Evolutionary conservation across 1,139 yeast species (phyloP), one percentile per base, ranked within the genome.

Genomic region (Meyerozyma athensensis): DNA sequence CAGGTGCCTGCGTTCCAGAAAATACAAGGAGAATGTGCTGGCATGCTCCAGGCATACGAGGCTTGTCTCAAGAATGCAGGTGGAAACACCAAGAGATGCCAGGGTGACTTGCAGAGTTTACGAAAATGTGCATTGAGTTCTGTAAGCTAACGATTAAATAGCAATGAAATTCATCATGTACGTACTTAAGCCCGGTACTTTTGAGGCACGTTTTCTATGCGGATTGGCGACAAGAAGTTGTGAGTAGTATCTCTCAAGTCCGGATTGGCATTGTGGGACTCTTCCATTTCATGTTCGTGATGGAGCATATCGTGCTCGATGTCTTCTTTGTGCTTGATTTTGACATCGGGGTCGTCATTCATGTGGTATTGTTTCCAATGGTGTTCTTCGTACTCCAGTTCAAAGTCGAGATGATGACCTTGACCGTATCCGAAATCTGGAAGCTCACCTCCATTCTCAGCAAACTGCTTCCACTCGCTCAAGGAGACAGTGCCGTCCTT

Each of bases 321-420:
- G 57, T 89, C 97, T 55, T 89, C 97, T 47, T 81, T 81, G 57
- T 89, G 97, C 39, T 86, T 84, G 34, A 77, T 65, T 49, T 74
- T 69, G 16, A 87, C 87, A 37, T 86, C 89, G 0, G 96, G 96
- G 56, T 89, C 97, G 40, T 72, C 64, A 44, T 85, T 79, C 37
- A 81, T 76, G 59, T 92, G 97, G 58, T 75, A 86, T 58, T 87
- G 69, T 45, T 81, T 77, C 97, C 97, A 92, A 59, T 92, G 97
- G 58, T 92, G 97, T 43, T 86, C 81, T 52, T 90, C 97, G 54
- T 89, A 90, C 56, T 90, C 97, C 47, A 78, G 75, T 59, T 92
- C 98, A 53, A 89, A 92, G 61, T 87, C 96, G 36, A 90, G 83
- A 61, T 90, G 97, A 56, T 90, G 97, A 13, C 98, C 97, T n/a